A percentile compares a stretch with the other conserved stretches of the same genome.
Conservation (phyloP, 2,329 filamentous ascomycete species). For the Pseudogymnoascus sp. region DNA sequence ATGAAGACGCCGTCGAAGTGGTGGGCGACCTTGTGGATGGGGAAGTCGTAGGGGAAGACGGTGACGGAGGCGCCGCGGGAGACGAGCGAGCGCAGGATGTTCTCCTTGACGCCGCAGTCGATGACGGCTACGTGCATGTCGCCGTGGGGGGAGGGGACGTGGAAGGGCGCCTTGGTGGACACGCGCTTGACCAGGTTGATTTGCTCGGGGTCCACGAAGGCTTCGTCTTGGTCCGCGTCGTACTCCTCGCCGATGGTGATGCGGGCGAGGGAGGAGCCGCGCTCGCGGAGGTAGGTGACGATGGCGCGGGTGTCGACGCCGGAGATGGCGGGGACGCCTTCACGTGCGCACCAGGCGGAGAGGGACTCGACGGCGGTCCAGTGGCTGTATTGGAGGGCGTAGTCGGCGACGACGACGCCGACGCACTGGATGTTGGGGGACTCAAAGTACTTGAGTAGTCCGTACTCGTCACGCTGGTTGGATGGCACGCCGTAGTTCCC, state of each 20-base stretch:
- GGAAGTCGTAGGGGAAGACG: conserved; percentile 93
- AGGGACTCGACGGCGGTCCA: conserved; percentile 97
- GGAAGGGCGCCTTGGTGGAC: conserved; percentile 96
- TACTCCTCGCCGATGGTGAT: conserved; percentile 97
- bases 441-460: conserved; percentile 95
- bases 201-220: conserved; percentile 88
- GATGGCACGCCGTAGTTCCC: conserved; percentile 98
- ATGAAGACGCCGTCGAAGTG: conserved; percentile 99
- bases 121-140: conserved; percentile 88
- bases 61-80: conserved; percentile 87
- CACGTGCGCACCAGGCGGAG: conserved; percentile 88
- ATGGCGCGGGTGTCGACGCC: conserved; percentile 96
- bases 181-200: conserved; percentile 96
- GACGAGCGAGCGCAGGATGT: conserved; percentile 92
- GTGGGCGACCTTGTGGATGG: conserved; percentile 94
- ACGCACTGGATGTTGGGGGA: conserved; percentile 95
- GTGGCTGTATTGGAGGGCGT: conserved; percentile 89
- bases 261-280: conserved; percentile 89
- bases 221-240: conserved; percentile 95
- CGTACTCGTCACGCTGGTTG: conserved; percentile 73
- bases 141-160: conserved; percentile 77
- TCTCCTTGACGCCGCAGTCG: conserved; percentile 99
- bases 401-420: conserved; percentile 92
- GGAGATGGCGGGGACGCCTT: conserved; percentile 92
- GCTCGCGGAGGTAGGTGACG: conserved; percentile 90